Evolutionary conservation across 2,329 filamentous ascomycete genomes (phyloP).

Genomic region (Xylaria sp.): DNA sequence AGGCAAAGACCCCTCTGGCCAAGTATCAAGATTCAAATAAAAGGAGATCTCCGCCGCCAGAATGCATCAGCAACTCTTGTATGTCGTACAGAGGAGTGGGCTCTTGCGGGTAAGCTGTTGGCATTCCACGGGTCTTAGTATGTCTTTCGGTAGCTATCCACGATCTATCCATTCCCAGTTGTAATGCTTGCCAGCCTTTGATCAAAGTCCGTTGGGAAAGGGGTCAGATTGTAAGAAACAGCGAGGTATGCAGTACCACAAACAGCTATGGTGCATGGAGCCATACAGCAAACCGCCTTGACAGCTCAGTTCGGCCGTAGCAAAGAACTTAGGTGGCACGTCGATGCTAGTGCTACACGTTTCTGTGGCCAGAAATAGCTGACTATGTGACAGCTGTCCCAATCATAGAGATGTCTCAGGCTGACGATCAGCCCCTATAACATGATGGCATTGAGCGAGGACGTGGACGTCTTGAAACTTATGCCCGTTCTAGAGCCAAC

Average conservation of each 20-base stretch:
- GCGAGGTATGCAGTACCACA: too few species aligned
- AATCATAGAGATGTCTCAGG: too few species aligned
- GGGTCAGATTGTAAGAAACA: too few species aligned
- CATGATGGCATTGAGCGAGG: too few species aligned
- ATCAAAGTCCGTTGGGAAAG: too few species aligned
- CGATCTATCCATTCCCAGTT: not conserved
- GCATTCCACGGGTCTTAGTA: not conserved
- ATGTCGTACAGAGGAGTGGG: not conserved
- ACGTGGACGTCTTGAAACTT: not conserved
- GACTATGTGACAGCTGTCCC: too few species aligned
- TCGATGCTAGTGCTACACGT: not conserved
- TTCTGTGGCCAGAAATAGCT: too few species aligned
- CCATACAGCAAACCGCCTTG: not conserved
- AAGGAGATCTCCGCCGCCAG: not conserved
- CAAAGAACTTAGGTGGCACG: not conserved
- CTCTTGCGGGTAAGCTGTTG: not conserved
- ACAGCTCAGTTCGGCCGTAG: not conserved
- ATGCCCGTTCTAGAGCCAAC: not conserved
- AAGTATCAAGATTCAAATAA: too few species aligned
- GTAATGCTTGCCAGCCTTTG: not conserved
- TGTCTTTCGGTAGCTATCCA: too few species aligned
- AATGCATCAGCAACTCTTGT: not conserved
- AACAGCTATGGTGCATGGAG: not conserved
- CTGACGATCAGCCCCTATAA: not conserved
- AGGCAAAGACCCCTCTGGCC: not conserved